Evolutionary conservation across 2,329 filamentous ascomycete species (phyloP), one percentile per base, ranked within the genome.

Genomic region (Didymella lethalis): DNA sequence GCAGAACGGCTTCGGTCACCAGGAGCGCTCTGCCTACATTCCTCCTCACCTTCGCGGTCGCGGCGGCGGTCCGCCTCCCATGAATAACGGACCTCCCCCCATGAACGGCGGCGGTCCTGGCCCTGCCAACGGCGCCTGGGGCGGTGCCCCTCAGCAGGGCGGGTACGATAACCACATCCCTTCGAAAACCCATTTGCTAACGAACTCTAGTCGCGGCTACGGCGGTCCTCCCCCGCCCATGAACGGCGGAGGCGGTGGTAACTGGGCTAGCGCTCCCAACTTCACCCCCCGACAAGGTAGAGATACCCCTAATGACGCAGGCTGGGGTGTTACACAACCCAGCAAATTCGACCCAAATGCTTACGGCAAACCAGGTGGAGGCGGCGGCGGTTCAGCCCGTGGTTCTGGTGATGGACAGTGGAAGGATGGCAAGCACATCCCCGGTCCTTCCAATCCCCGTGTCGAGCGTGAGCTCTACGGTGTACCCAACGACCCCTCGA

Each of bases 401-500:
- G 93, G 93, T 72, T 96, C 93, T 77, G 95, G 95, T 73, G 95
- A 98, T 75, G 95, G 95, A 74, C 89, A 92, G 83, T 99, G 95
- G 95, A 88, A 89, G 75, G 94, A 98, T 68, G 95, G 95, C 80
- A 97, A 98, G 85, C 95, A 99, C 83, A 84, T 97, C 71, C 86
- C 94, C 61, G 95, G 95, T 58, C 92, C 93, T 64, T 79, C 89
- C 70, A 98, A 98, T 83, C 86, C 89, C 65, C 93, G 94, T 70
- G 68, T 96, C 46, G 95, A 99, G 86, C 93, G 93, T 71, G 95
- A 99, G 77, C 90, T 99, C 51, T 99, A 97, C 78, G 95, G 95
- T 74, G 84, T 90, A 49, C 83, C 89, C 70, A 94, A 98, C 79
- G 95, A 98, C 75, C 92, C 94, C 64, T 88, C 90, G 68, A 98